Conservation (phyloP, 1,139 yeast species). For the Williopsis jadinii region DNA sequence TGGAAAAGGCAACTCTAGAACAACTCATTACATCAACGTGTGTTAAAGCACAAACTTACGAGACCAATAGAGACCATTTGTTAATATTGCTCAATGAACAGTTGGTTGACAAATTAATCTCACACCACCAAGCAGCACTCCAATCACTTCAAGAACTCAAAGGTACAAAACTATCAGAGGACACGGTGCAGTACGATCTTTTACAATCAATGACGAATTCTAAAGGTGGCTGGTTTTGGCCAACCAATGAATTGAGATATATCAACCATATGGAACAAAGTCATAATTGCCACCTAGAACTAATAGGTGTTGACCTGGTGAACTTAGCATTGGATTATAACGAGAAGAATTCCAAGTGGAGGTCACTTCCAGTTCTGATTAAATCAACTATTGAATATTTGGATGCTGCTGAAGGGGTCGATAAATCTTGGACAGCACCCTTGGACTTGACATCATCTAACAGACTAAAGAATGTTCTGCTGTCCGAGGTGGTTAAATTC, state of each 20-base stretch:
- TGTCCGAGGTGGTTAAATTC: too few species aligned
- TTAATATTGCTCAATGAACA: slow-evolving; percentile 6
- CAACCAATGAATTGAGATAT: slow-evolving; percentile 13
- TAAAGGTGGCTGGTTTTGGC: slow-evolving; percentile 20
- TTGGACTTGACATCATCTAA: too few species aligned
- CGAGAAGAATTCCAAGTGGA: slow-evolving; percentile 6
- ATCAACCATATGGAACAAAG: slow-evolving; percentile 4
- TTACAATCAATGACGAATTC: slow-evolving; percentile 1
- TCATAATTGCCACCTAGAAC: slow-evolving; percentile 1
- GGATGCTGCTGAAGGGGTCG: too few species aligned
- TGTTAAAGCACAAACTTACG: slow-evolving; percentile 13
- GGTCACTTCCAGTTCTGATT: slow-evolving; percentile 17
- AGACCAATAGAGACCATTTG: slow-evolving; percentile 13
- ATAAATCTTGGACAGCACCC: too few species aligned
- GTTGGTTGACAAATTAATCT: slow-evolving; percentile 7
- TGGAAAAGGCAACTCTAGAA: slow-evolving; percentile 9
- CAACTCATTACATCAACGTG: slow-evolving; percentile 1
- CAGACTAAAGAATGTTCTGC: too few species aligned
- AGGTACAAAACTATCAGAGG: slow-evolving; percentile 2
- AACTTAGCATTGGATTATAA: slow-evolving; percentile 9
- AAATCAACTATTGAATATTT: not conserved
- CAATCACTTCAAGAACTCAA: slow-evolving; percentile 1
- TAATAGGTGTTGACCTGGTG: slow-evolving; percentile 17
- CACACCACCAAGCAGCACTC: slow-evolving; percentile 7
- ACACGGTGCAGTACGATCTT: slow-evolving; percentile 8